Percentiles rank a stretch among this genome's conserved stretches.
Evolutionary conservation across 805 yeast species (phyloP).

Genomic region (Yamadazyma endophytica): DNA sequence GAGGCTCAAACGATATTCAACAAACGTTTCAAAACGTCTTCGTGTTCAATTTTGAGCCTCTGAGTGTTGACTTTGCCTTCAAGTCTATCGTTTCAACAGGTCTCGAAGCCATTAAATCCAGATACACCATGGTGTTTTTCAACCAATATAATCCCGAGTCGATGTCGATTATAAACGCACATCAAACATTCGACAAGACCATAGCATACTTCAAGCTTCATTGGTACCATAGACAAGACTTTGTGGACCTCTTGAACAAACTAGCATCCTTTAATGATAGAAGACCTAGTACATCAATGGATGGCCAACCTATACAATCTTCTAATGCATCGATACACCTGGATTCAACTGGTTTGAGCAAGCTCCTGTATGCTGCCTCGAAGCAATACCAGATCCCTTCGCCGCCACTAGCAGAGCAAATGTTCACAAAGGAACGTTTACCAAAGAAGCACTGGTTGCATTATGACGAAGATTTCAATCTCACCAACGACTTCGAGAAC

Average conservation of each 20-base stretch:
- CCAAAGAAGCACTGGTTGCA: slow-evolving; percentile 22
- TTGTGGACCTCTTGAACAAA: slow-evolving; percentile 5
- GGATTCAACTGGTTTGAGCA: slow-evolving; percentile 1
- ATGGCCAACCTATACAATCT: neutral
- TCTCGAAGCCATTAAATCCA: slow-evolving; percentile 19
- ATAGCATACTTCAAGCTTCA: slow-evolving; percentile 9
- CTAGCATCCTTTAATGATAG: neutral
- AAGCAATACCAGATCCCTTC: neutral
- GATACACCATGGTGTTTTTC: slow-evolving; percentile 19
- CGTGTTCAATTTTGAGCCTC: slow-evolving; percentile 15
- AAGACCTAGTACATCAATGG: neutral
- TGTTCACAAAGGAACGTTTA: no score
- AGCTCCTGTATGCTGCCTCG: neutral
- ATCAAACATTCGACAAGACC: slow-evolving; percentile 12
- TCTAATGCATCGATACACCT: slow-evolving; percentile 1
- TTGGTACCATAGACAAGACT: slow-evolving; percentile 10
- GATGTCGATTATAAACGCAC: no score
- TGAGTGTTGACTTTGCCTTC: slow-evolving; percentile 17
- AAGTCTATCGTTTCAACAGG: slow-evolving; percentile 20
- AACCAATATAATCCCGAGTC: slow-evolving; percentile 11
- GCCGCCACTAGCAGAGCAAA: no score
- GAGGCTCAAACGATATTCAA: no score
- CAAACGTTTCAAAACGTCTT: no score
- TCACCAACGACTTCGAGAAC: slow-evolving; percentile 7
- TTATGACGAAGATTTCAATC: slow-evolving; percentile 26